phyloP scores from a whole-genome alignment of 1,284 basidiomycete genomes.

The Sutorius eximius region DNA sequence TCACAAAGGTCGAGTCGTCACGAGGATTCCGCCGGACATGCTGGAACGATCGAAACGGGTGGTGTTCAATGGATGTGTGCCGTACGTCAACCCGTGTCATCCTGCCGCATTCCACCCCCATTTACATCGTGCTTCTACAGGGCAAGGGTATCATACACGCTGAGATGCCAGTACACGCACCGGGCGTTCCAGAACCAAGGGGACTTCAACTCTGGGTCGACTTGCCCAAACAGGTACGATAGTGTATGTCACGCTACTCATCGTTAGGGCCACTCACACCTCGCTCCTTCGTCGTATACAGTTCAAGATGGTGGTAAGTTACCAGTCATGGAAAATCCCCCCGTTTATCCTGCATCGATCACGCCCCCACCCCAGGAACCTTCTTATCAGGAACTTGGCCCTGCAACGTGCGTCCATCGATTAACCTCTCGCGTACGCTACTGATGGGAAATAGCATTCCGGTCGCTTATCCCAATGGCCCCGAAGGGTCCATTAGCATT shows the following conservation, averaged over 20 bases:
- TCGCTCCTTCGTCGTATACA: slow-evolving; percentile 34
- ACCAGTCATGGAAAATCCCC: background rate
- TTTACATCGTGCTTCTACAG: slow-evolving; percentile 16
- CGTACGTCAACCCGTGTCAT: slow-evolving; percentile 41
- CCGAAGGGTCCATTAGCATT: slow-evolving; percentile 69
- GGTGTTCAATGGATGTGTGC: slow-evolving; percentile 97
- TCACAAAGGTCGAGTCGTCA: slow-evolving; percentile 65
- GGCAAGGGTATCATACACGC: slow-evolving; percentile 73
- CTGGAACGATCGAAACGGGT: slow-evolving; percentile 77
- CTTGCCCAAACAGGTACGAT: slow-evolving; percentile 69
- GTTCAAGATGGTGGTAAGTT: slow-evolving; percentile 78
- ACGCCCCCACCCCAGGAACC: slow-evolving; percentile 49
- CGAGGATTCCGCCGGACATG: slow-evolving; percentile 92
- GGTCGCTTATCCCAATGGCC: slow-evolving; percentile 68
- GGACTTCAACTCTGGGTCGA: slow-evolving; percentile 96
- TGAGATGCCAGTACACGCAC: slow-evolving; percentile 84
- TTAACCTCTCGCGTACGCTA: background rate
- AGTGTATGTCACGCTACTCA: background rate
- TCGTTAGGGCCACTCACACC: slow-evolving; percentile 14
- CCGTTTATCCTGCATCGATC: background rate
- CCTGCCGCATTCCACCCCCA: background rate
- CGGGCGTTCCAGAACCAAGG: slow-evolving; percentile 64
- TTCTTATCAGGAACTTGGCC: slow-evolving; percentile 73
- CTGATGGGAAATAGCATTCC: slow-evolving; percentile 55
- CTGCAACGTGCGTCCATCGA: slow-evolving; percentile 47